Evolutionary conservation across 306 rosid genomes (phyloP), one percentile per base, ranked within the genome.

Genomic region (Rosa chinensis): DNA sequence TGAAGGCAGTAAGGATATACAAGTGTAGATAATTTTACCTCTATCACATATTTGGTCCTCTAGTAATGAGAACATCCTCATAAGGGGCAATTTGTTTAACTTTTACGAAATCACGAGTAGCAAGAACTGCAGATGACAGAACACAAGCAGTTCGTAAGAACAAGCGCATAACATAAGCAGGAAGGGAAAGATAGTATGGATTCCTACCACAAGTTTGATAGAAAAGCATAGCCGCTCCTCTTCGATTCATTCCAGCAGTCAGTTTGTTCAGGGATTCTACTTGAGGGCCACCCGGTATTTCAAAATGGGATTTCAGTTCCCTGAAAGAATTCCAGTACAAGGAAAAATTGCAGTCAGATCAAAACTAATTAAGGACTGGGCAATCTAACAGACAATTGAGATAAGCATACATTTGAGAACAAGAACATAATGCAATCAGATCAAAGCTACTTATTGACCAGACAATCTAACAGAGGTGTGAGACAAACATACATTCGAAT

Each of bases 241-340:
- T 87, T 70, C 91, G 79, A 61, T 74, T 91, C 95, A 91, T 84
- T 87, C 97, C 92, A 32, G 84, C 32, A 10, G 95, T 83, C 53
- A 95, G 85, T 74, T 82, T 42, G 80, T 89, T 79, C 25, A 95
- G 85, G 61, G 96, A 92, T 86, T 90, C 98, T 8, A 73, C 84
- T 78, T 82, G 83, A 77, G 93, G 86, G 77, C 84, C 94, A 80
- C 93, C 99, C 4, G 88, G 90, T 1, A 90, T 84, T 45, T 85
- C 85, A 28, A 92, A 95, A 81, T 95, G 90, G 37, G 89, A 83
- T 86, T 88, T 95, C 92, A 95, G 75, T 49, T 91, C 93, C 83
- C 99, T 94, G 85, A 40, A 85, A 59, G 66, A 55, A 53, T 79
- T 79, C 55, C 53, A 59, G 55, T 44, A 25, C 43, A 77, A 56